phyloP scores from a whole-genome alignment of 140 eudicot species.

The Senecio squalidus region DNA sequence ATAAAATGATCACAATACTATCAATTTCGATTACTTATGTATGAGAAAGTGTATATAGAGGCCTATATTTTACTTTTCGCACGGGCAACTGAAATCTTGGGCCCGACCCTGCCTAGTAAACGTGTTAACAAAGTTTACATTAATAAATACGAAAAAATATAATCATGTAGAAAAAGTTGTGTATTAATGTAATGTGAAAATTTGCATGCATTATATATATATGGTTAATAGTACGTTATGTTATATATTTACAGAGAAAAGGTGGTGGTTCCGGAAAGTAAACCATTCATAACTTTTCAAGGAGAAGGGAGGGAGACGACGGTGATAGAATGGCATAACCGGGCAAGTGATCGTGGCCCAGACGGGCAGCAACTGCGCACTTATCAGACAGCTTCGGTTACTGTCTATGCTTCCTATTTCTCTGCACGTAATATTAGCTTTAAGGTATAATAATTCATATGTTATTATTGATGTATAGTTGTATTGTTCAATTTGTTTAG shows the following conservation, averaged over 20 bases:
- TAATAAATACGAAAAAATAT: no score
- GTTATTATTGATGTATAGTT: not conserved
- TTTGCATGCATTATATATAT: conserved; percentile 11
- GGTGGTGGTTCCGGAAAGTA: conserved; percentile 83
- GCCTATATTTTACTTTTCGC: no score
- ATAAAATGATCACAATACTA: no score
- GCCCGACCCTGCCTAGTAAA: no score
- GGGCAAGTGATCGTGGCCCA: conserved; percentile 77
- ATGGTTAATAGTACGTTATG: conserved; percentile 6
- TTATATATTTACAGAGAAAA: conserved; percentile 56
- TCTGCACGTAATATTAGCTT: conserved; percentile 91
- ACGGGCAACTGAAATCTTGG: no score
- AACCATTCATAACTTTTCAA: conserved; percentile 83
- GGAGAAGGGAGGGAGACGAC: conserved; percentile 79
- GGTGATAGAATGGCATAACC: conserved; percentile 91
- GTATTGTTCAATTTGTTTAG: not conserved
- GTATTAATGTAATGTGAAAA: not conserved
- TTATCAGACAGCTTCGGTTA: conserved; percentile 93
- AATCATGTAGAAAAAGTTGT: no score
- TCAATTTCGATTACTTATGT: no score
- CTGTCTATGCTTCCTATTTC: conserved; percentile 69
- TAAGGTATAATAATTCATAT: conserved; percentile 39
- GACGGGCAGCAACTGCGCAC: conserved; percentile 95
- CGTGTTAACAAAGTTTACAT: no score
- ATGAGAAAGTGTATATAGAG: no score